Conservation (phyloP, 306 rosid species). For the Rosa lucieae region DNA sequence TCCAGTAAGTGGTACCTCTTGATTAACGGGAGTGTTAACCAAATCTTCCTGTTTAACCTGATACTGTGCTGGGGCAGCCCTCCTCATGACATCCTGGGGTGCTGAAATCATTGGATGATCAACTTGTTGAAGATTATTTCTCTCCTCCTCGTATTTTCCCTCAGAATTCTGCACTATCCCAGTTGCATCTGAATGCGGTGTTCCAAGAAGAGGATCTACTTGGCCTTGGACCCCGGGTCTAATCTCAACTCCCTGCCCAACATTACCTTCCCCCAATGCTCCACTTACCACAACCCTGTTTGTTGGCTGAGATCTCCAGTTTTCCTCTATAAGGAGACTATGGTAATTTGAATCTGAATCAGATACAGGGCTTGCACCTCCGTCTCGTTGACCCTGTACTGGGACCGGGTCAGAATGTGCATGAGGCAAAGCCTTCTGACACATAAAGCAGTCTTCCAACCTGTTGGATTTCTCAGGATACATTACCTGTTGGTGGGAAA, state of each 20-base stretch:
- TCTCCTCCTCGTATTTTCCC: slow-evolving; percentile 43
- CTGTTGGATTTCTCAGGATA: slow-evolving; percentile 44
- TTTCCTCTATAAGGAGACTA: slow-evolving; percentile 56
- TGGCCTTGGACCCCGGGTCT: slow-evolving; percentile 43
- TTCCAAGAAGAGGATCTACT: slow-evolving; percentile 45
- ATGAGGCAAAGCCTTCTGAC: slow-evolving; percentile 77
- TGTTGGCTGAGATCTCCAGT: slow-evolving; percentile 42
- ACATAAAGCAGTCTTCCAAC: slow-evolving; percentile 64
- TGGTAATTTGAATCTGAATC: slow-evolving; percentile 46
- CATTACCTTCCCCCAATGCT: slow-evolving; percentile 42
- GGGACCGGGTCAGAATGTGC: slow-evolving; percentile 70
- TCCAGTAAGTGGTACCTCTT: slow-evolving; percentile 35
- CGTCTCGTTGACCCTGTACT: slow-evolving; percentile 49
- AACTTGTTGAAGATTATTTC: slow-evolving; percentile 32
- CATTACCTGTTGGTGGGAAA: slow-evolving; percentile 52
- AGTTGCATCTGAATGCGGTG: slow-evolving; percentile 33
- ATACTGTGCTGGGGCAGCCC: slow-evolving; percentile 38
- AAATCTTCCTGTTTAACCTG: slow-evolving; percentile 39
- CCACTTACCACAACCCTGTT: slow-evolving; percentile 46
- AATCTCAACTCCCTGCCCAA: slow-evolving; percentile 50
- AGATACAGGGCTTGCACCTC: slow-evolving; percentile 38
- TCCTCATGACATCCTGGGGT: slow-evolving; percentile 36
- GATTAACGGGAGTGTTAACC: slow-evolving; percentile 29
- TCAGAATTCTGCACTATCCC: slow-evolving; percentile 35
- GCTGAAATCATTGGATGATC: slow-evolving; percentile 35